Conservation (phyloP, 2,329 filamentous ascomycete genomes). For the Akanthomyces lecanii region DNA sequence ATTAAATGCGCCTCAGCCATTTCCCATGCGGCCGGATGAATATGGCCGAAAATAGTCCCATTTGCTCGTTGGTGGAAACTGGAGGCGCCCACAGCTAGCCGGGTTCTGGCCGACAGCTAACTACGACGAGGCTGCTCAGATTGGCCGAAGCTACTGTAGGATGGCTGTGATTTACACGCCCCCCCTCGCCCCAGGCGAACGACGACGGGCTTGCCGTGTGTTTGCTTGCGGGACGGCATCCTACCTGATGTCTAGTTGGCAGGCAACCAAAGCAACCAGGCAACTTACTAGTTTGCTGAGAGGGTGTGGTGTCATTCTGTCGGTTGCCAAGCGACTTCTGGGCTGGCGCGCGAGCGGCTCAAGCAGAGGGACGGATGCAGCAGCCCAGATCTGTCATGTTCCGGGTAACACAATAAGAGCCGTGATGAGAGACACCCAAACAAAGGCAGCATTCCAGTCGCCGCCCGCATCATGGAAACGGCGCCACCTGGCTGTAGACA, state of each 20-base stretch:
- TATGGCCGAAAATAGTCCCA: slow-evolving; percentile 14
- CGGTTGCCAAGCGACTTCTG: slow-evolving; percentile 2
- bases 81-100: not conserved
- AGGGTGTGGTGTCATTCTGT: not conserved
- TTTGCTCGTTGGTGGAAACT: not conserved
- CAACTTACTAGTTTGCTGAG: not conserved
- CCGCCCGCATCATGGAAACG: too few species aligned
- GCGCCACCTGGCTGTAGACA: too few species aligned
- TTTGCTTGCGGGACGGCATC: not conserved
- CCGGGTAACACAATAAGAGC: not conserved
- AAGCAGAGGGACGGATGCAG: not conserved
- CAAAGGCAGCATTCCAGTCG: too few species aligned
- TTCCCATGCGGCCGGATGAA: not conserved
- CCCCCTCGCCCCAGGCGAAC: not conserved
- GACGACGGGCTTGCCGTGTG: not conserved
- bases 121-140: not conserved
- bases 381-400: not conserved
- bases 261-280: not conserved
- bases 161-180: not conserved
- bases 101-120: not conserved
- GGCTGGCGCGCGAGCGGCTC: not conserved
- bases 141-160: not conserved
- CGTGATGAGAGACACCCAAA: too few species aligned
- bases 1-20: slow-evolving; percentile 15
- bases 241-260: not conserved